Evolutionary conservation across 2,329 filamentous ascomycete species (phyloP).

Genomic region (Ceratocystis destructans): DNA sequence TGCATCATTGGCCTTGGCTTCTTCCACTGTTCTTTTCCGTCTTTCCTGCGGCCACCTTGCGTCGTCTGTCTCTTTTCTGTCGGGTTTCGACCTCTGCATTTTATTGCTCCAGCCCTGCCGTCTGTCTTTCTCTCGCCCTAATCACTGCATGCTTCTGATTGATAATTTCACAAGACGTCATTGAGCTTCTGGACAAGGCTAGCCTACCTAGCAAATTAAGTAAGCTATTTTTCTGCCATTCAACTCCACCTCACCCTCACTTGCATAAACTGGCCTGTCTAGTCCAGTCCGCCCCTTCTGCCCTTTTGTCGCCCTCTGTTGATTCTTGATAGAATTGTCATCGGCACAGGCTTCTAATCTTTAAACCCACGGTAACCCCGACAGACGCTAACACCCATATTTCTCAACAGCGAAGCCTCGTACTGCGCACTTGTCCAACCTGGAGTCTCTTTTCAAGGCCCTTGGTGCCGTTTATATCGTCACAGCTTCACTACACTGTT

Average conservation of each 20-base stretch:
- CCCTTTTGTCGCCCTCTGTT: no score
- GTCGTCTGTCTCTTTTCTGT: not conserved
- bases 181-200: not conserved
- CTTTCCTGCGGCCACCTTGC: conserved; percentile 13
- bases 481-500: not conserved
- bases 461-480: not conserved
- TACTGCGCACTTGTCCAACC: no score
- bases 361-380: no score
- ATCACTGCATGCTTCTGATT: not conserved
- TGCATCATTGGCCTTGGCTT: no score
- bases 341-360: no score
- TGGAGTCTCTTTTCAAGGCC: not conserved
- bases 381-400: no score
- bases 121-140: not conserved
- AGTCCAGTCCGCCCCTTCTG: no score
- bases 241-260: not conserved
- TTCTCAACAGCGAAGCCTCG: no score
- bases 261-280: not conserved
- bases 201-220: not conserved
- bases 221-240: not conserved
- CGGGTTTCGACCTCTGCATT: conserved; percentile 21
- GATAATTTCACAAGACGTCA: conserved; percentile 5
- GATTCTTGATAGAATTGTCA: no score
- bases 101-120: conserved; percentile 14
- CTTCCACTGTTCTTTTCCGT: conserved; percentile 19